These are phyloP conservation scores for Epichloe aotearoae DNA, from an alignment of 2,329 filamentous ascomycete species.

Conservation along the genomic window DNA sequence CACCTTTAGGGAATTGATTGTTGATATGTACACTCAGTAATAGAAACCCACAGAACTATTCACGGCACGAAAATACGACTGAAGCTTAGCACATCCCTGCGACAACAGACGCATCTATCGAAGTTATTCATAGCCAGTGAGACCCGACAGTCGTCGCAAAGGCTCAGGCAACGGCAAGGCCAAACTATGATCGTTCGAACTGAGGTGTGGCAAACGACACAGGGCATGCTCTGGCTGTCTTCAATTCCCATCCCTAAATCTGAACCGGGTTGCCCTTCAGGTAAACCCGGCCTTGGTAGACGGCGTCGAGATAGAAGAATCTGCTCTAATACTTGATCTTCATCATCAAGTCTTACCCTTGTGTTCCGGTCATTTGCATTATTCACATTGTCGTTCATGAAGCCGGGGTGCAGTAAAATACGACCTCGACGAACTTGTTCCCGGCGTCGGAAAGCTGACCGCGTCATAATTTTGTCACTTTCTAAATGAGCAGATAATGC, in stretches of 20 bases:
- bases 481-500: conserved; percentile 69
- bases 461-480: conserved; percentile 61
- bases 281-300: background rate
- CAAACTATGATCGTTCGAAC: conserved; percentile 84
- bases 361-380: conserved; percentile 10
- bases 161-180: conserved; percentile 87
- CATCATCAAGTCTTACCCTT: conserved; percentile 42
- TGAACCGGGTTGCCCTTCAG: background rate
- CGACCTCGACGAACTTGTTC: conserved; percentile 56
- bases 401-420: conserved; percentile 31
- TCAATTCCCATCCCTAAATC: conserved; percentile 38
- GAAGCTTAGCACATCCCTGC: conserved; percentile 78
- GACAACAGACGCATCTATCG: conserved; percentile 88
- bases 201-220: conserved; percentile 84
- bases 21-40: too few relatives aligned
- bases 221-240: conserved; percentile 61
- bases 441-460: conserved; percentile 59
- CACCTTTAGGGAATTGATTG: too few relatives aligned
- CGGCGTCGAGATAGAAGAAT: conserved; percentile 41
- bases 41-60: background rate
- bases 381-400: conserved; percentile 7
- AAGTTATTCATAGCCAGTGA: conserved; percentile 95
- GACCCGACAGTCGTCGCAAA: conserved; percentile 91
- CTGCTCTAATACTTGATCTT: conserved; percentile 47
- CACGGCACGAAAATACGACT: conserved; percentile 77